Conservation (phyloP, 805 yeast species). For the Saccharomycopsis sp. region DNA sequence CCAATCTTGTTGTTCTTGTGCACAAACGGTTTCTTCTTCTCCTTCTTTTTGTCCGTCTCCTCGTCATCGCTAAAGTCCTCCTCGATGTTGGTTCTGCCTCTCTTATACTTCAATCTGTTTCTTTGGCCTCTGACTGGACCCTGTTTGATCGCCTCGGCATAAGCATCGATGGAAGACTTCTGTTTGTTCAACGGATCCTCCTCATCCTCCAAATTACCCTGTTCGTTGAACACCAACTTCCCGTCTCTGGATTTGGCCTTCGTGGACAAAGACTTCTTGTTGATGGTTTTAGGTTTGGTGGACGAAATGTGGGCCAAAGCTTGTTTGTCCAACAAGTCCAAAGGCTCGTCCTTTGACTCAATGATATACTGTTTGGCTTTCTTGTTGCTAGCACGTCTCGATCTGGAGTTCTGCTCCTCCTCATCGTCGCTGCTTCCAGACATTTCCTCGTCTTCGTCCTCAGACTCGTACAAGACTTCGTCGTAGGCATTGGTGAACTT, state of each 20-base stretch:
- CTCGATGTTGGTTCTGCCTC: conserved; percentile 45
- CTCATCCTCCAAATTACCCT: conserved; percentile 31
- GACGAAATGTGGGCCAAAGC: conserved; percentile 86
- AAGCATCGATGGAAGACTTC: conserved; percentile 74
- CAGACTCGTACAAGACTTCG: conserved; percentile 78
- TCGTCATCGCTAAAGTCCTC: conserved; percentile 50
- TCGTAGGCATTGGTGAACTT: conserved; percentile 80
- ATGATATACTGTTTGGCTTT: conserved; percentile 59
- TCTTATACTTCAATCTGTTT: conserved; percentile 83
- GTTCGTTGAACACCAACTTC: conserved; percentile 57
- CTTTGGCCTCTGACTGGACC: conserved; percentile 93
- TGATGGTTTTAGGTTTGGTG: conserved; percentile 55
- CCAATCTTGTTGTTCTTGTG: conserved; percentile 23
- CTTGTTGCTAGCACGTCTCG: conserved; percentile 23
- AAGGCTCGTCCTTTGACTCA: conserved; percentile 70
- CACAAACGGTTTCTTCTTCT: conserved; percentile 12
- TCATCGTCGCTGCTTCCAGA: conserved; percentile 39
- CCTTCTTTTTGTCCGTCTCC: conserved; percentile 32
- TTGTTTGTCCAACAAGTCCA: conserved; percentile 81
- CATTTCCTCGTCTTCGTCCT: conserved; percentile 49
- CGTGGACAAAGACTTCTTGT: conserved; percentile 17
- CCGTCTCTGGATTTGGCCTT: conserved; percentile 54
- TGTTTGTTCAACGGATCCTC: conserved; percentile 37
- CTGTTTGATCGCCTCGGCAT: conserved; percentile 85
- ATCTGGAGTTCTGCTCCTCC: conserved; percentile 20